phyloP scores from a whole-genome alignment of 495 filamentous ascomycete genomes.

The Mytilinidion resinicola region DNA sequence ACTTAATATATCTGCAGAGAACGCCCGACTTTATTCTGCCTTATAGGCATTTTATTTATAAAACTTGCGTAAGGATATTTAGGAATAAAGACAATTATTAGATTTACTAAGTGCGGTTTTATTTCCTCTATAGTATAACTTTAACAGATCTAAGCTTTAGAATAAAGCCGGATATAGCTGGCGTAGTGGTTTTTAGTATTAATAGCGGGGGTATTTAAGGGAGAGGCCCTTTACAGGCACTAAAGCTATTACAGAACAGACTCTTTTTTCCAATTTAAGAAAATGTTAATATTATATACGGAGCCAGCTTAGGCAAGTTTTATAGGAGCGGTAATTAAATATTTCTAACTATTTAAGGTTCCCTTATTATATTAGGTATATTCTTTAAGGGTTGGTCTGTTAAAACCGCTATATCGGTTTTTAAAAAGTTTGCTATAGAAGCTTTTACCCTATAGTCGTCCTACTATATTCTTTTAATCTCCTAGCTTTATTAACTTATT shows the following conservation, averaged over 20 bases:
- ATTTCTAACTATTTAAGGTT: not conserved
- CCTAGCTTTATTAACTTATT: not conserved
- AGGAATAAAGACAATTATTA: not conserved
- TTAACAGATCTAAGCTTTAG: not conserved
- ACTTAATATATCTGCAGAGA: not conserved
- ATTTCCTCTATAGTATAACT: not conserved
- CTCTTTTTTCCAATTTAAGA: not conserved
- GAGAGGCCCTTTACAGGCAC: not conserved
- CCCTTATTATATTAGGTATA: not conserved
- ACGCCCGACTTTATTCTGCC: not conserved
- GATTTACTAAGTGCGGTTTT: not conserved
- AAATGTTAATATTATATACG: not conserved
- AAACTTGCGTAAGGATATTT: not conserved
- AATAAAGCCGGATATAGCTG: constrained; percentile 1
- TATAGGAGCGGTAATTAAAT: not conserved
- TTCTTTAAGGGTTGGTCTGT: not conserved
- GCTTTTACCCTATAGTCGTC: not conserved
- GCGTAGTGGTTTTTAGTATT: constrained; percentile 1
- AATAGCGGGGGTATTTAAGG: not conserved
- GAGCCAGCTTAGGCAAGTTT: not conserved
- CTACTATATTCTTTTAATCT: not conserved
- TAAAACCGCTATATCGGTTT: not conserved
- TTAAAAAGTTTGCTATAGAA: not conserved
- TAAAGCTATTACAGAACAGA: not conserved
- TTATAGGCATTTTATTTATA: not conserved